Evolutionary conservation across 2,329 filamentous ascomycete species (phyloP).

Genomic region (Pseudogymnoascus sp.): DNA sequence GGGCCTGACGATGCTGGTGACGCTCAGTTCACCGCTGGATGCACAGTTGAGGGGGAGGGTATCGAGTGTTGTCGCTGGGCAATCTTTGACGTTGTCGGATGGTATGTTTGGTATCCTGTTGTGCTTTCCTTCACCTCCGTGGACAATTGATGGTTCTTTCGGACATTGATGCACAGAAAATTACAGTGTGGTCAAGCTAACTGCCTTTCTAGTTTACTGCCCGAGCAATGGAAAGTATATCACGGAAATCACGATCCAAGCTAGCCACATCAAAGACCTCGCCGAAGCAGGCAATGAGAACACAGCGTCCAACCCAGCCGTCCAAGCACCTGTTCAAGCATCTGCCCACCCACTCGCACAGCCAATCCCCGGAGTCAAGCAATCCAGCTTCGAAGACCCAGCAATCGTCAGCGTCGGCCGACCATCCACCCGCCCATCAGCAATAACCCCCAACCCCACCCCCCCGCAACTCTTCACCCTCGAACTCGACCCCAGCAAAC

Average conservation of each 20-base stretch:
- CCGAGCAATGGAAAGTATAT: conserved; percentile 25
- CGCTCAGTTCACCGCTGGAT: conserved; percentile 26
- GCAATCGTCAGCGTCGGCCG: conserved; percentile 29
- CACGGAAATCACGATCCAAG: conserved; percentile 27
- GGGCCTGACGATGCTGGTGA: conserved; percentile 30
- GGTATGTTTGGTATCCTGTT: conserved; percentile 17
- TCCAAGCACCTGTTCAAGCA: background rate
- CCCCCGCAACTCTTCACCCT: background rate
- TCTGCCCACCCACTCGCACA: background rate
- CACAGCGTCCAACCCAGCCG: conserved; percentile 10
- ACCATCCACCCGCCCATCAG: conserved; percentile 26
- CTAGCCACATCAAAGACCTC: conserved; percentile 25
- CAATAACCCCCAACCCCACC: background rate
- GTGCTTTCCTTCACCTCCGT: background rate
- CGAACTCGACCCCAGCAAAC: conserved; percentile 12
- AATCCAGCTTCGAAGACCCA: conserved; percentile 26
- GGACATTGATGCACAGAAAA: background rate
- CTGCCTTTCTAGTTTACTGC: conserved; percentile 20
- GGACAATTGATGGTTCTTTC: background rate
- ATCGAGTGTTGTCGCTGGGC: conserved; percentile 26
- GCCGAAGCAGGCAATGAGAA: conserved; percentile 26
- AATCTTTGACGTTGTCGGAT: conserved; percentile 28
- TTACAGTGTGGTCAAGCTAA: conserved; percentile 3
- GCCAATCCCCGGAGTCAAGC: background rate
- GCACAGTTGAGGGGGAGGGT: conserved; percentile 28